Evolutionary conservation across 2,329 filamentous ascomycete species (phyloP), one percentile per base, ranked within the genome.

Genomic region (Moelleriella libera): DNA sequence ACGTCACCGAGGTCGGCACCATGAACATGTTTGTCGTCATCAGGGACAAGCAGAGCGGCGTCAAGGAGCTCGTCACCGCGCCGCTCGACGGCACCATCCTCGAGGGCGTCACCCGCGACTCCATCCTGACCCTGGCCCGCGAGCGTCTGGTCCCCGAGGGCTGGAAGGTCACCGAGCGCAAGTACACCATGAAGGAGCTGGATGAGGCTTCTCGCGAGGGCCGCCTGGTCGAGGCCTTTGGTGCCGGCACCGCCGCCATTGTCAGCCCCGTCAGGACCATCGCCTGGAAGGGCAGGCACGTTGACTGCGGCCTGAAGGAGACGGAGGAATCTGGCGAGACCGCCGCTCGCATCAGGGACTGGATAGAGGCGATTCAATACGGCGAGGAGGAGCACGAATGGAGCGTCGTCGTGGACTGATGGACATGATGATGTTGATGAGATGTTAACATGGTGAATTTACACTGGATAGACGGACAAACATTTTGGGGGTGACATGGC

Each of bases 1-100:
- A 83, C 60, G 83, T 97, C 49, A 98, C 92, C 44, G 92, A 98
- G 68, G 92, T 96, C 48, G 92, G 92, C 59, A 97, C 92, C 49
- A 98, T 98, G 92, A 98, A 98, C 69, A 81, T 98, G 63, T 98
- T 97, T 60, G 83, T 84, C 32, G 89, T 85, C 41, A 68, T 97
- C 57, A 81, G 80, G 69, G 81, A 94, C 71, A 86, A 85, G 74
- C 75, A 85, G 64, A 92, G 88, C 10, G 92, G 90, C 6, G 78
- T 89, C 69, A 90, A 89, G 61, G 89, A 96, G 71, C 78, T 98
- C 47, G 65, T 96, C 58, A 98, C 92, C n/a, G 88, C 90, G 39
- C 92, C 92, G 29, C 76, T 98, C 11, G 92, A 98, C 63, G 92
- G 92, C 45, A 98, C 90, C 31, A 98, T 98, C 55, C 76, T 98